Evolutionary conservation across 164 flowering plant species (phyloP), one percentile per base, ranked within the genome.

Genomic region (Macadamia integrifolia): DNA sequence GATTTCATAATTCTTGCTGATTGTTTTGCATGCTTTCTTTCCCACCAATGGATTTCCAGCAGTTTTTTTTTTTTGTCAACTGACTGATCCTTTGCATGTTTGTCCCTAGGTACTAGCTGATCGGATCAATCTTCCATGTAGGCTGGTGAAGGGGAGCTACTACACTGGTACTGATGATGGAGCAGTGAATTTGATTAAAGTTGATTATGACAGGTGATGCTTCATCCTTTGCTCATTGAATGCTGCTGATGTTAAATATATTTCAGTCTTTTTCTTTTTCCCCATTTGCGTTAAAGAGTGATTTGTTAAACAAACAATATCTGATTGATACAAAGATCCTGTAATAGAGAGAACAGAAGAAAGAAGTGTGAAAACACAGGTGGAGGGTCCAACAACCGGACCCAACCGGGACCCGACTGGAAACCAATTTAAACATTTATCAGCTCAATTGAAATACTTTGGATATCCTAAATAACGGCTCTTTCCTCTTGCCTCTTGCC

Each of bases 131-230:
- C 88, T 94, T 73, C 96, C 94, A 50, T 94, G 99, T 68, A 88
- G 86, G 89, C 88, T 94, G 78, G 90, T 94, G 68, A 94, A 94
- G 75, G 97, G 99, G 59, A 92, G 96, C 81, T 89, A 87, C 78
- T 94, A 88, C 73, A 94, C 97, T 71, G 98, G 98, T 66, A 89
- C 94, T 55, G 97, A 92, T 80, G 99, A 94, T 65, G 99, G 98
- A 67, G 99, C 98, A 72, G 92, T 94, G 62, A 92, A 90, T 77
- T 71, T 94, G 81, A 87, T 94, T 53, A 90, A 81, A 80, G 62
- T 82, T 74, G 86, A 80, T 71, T 69, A 80, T 78, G 92, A 84
- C 78, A 86, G 99, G 99, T 94, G 78, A 71, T 53, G 57, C 17
- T 53, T 53, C 46, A 44, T 35, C 32, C 35, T 44, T 23, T 40